These are phyloP conservation scores for Arctostaphylos glauca DNA, from an alignment of 148 eudicot genomes.

Conservation along the genomic window DNA sequence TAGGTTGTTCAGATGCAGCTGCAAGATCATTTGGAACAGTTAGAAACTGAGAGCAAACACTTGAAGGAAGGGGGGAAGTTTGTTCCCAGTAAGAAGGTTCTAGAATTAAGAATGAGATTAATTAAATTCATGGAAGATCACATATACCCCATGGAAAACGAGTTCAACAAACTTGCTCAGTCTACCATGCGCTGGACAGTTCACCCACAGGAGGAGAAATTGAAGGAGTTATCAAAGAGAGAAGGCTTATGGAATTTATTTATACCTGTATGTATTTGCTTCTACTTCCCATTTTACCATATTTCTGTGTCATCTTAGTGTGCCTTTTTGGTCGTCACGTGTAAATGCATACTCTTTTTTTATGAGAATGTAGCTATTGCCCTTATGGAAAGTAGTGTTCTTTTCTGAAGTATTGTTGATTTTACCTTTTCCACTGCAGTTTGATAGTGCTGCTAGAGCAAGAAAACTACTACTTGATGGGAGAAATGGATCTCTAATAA, in stretches of 20 bases:
- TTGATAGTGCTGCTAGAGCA: slow-evolving; percentile 87
- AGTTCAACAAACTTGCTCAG: slow-evolving; percentile 66
- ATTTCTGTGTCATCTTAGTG: background rate
- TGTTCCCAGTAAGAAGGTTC: slow-evolving; percentile 56
- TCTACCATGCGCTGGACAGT: slow-evolving; percentile 77
- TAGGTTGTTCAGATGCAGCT: slow-evolving; percentile 24
- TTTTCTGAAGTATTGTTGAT: slow-evolving; percentile 9
- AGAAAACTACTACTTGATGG: slow-evolving; percentile 57
- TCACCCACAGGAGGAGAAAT: slow-evolving; percentile 85
- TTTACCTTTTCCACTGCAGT: slow-evolving; percentile 37
- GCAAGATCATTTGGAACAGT: slow-evolving; percentile 23
- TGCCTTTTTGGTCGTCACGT: slow-evolving; percentile 10
- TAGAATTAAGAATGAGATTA: slow-evolving; percentile 55
- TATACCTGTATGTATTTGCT: slow-evolving; percentile 68
- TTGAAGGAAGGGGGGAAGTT: slow-evolving; percentile 54
- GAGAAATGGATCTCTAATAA: slow-evolving; percentile 28
- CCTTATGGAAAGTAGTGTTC: background rate
- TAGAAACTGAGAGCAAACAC: slow-evolving; percentile 25
- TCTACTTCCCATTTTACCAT: background rate
- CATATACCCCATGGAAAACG: slow-evolving; percentile 80
- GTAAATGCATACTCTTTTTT: background rate
- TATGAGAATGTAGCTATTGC: background rate
- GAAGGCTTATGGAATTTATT: slow-evolving; percentile 93
- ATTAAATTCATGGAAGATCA: slow-evolving; percentile 80
- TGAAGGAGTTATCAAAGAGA: slow-evolving; percentile 81